phyloP scores from a whole-genome alignment of 2,329 filamentous ascomycete genomes.

The Dactylella cylindrospora region DNA sequence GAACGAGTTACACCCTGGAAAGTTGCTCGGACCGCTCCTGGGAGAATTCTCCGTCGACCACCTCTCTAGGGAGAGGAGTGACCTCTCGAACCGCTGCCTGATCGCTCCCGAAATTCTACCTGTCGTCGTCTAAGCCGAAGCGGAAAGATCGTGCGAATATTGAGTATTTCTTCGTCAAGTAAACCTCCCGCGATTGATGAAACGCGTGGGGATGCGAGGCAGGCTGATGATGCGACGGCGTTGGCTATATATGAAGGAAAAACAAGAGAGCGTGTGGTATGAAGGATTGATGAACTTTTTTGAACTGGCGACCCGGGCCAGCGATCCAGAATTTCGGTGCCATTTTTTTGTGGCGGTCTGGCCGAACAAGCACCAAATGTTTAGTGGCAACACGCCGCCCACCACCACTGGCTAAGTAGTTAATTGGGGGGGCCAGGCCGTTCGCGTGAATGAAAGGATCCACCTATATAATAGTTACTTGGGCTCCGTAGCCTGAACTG shows the following conservation, averaged over 20 bases:
- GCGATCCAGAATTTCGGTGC: no score
- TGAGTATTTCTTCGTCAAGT: no score
- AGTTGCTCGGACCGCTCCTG: not conserved
- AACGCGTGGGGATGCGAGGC: not conserved
- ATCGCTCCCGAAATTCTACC: not conserved
- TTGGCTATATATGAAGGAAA: not conserved
- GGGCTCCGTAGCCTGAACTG: no score
- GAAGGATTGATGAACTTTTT: slow-evolving; percentile 5
- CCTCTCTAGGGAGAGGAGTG: slow-evolving; percentile 20
- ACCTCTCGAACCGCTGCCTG: slow-evolving; percentile 10
- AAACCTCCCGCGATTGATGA: no score
- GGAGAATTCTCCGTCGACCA: slow-evolving; percentile 2
- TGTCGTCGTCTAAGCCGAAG: not conserved
- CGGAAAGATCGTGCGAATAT: not conserved
- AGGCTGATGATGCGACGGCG: not conserved
- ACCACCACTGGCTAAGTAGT: no score
- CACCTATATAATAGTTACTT: no score
- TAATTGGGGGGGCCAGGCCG: no score
- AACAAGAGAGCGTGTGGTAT: not conserved
- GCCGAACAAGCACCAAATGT: no score
- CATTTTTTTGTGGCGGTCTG: slow-evolving; percentile 8
- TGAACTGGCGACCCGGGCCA: slow-evolving; percentile 9
- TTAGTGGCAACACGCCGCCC: no score
- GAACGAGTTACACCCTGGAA: slow-evolving; percentile 6
- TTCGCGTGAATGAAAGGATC: no score